Base-by-base conservation (phyloP, 2,329 filamentous ascomycete genomes). In the Colletotrichum plurivorum region DNA sequence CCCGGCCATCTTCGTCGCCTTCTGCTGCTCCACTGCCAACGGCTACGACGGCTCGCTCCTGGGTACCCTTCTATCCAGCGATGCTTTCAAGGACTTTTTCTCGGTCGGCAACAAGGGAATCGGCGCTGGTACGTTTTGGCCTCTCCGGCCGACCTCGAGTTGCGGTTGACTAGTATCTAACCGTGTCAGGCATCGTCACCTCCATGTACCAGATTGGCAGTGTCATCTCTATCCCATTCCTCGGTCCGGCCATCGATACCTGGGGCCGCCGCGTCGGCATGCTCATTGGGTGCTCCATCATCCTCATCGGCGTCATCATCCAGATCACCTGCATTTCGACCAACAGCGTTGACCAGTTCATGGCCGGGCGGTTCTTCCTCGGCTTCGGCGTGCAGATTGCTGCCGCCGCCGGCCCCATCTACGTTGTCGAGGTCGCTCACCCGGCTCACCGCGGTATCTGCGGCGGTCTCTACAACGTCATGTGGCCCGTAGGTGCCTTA, bases 341-440 rank as follows among this genome's bases (percentile, higher is more conserved):
- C 41, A 74, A 81, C 57, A 80, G 79, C 52, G 79, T 83, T 2
- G 80, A 78, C 10, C 83, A 86, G 67, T 90, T 91, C 76, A 87
- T 90, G 77, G 87, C 80, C 8, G 85, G 86, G 6, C 81, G 87
- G 25, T 88, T 88, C 73, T 73, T 88, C 25, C 81, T 88, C 20
- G 86, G 86, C 7, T 87, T 88, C 65, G 89, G 89, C 46, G 88
- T 89, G 49, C 84, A 86, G 2, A 88, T 92, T 67, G 85, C 87
- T 4, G 84, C 86, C 5, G 84, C 87, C 3, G 88, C 89, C 5
- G 89, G 87, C 1, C 90, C 90, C 2, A 85, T 88, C n/a, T 91
- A 90, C 74, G 86, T 87, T 16, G 86, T 89, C 52, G 90, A 92
- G 76, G 83, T 90, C 64, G 84, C 88, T 1, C 90, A 92, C 73